Evolutionary conservation across 352 stramenopile species (phyloP).

Genomic region (Phytophthora idaei): DNA sequence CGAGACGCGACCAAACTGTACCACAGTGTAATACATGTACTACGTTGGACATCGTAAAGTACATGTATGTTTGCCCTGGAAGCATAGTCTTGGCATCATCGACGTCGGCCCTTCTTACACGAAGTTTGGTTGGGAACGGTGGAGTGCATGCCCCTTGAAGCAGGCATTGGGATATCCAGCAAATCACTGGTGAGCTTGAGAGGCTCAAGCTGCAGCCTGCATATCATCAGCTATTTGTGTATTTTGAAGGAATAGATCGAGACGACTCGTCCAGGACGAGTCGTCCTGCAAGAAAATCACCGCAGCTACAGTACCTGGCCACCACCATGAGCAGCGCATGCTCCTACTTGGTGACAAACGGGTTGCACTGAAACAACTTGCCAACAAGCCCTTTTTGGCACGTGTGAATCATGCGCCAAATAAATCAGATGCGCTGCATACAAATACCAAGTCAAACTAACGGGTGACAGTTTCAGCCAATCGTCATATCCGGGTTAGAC

Average conservation of each 20-base stretch:
- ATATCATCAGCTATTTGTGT: not conserved
- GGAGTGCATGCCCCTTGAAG: not conserved
- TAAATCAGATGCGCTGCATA: constrained; percentile 28
- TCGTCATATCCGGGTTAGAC: not conserved
- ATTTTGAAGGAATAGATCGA: not conserved
- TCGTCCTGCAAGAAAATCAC: not conserved
- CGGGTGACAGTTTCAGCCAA: constrained; percentile 12
- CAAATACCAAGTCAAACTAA: constrained; percentile 25
- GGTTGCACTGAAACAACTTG: not conserved
- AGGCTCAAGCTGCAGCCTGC: no score
- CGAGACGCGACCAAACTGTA: no score
- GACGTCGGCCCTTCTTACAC: not conserved
- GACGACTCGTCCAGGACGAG: not conserved
- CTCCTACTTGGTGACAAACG: not conserved
- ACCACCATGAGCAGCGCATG: no score
- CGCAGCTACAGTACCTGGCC: not conserved
- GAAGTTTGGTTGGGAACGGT: not conserved
- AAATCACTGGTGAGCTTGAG: constrained; percentile 1
- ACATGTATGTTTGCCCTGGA: not conserved
- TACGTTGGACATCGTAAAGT: no score
- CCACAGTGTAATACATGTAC: no score
- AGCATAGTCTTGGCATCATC: not conserved
- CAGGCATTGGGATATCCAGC: not conserved
- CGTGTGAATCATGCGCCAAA: constrained; percentile 18
- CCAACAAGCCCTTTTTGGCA: no score